These are phyloP conservation scores for Apophysomyces sp. DNA, from an alignment of 371 early-diverging fungal species.

Conservation along the genomic window DNA sequence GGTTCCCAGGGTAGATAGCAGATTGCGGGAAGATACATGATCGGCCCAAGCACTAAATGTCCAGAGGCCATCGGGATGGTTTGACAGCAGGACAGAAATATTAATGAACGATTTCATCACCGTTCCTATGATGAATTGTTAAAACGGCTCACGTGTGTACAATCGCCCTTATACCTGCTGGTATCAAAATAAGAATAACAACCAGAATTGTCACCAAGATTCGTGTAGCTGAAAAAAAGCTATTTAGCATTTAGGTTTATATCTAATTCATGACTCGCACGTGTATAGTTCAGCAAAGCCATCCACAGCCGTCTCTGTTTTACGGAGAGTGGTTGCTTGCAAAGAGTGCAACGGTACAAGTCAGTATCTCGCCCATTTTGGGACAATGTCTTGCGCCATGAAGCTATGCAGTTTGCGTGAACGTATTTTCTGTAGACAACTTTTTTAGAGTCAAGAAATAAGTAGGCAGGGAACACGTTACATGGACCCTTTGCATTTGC, in stretches of 20 bases:
- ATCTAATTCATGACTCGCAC: constrained; percentile 13
- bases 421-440: constrained; percentile 48
- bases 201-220: constrained; percentile 32
- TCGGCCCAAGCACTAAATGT: constrained; percentile 5
- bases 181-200: constrained; percentile 29
- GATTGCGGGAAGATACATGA: constrained; percentile 8
- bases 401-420: constrained; percentile 55
- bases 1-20: constrained; percentile 6
- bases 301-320: constrained; percentile 25
- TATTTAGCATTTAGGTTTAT: background rate
- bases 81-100: constrained; percentile 37
- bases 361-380: constrained; percentile 30
- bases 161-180: constrained; percentile 20
- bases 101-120: constrained; percentile 55
- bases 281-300: constrained; percentile 29
- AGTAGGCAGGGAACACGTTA: constrained; percentile 8
- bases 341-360: constrained; percentile 38
- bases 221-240: constrained; percentile 19
- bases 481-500: constrained; percentile 61
- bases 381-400: constrained; percentile 45
- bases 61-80: constrained; percentile 26
- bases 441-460: background rate
- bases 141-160: background rate
- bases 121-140: constrained; percentile 28
- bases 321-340: constrained; percentile 24